phyloP scores from a whole-genome alignment of 2,329 filamentous ascomycete genomes.

The Exophiala bonariae region DNA sequence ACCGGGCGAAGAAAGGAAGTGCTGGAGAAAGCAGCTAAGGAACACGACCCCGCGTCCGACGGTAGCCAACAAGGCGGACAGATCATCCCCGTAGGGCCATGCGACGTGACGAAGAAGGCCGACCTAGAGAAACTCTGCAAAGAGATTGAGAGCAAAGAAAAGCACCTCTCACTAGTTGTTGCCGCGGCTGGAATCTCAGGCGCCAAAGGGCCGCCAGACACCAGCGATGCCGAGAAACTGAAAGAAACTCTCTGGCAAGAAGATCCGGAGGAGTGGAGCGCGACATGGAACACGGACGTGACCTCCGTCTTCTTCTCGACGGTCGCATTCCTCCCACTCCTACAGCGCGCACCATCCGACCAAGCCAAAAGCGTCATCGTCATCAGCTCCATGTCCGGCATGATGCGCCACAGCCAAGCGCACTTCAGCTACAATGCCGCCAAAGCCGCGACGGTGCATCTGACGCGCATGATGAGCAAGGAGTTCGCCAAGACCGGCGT shows the following conservation, averaged over 20 bases:
- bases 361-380: conserved; percentile 50
- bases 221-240: conserved; percentile 53
- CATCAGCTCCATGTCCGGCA: conserved; percentile 68
- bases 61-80: conserved; percentile 40
- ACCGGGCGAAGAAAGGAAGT: conserved; percentile 31
- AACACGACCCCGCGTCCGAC: conserved; percentile 32
- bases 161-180: conserved; percentile 65
- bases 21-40: conserved; percentile 42
- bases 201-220: conserved; percentile 58
- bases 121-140: conserved; percentile 57
- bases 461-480: conserved; percentile 63
- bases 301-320: conserved; percentile 70
- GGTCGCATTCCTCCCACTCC: conserved; percentile 65
- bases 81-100: conserved; percentile 56
- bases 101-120: conserved; percentile 62
- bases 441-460: conserved; percentile 65
- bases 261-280: conserved; percentile 65
- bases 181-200: conserved; percentile 67
- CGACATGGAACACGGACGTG: conserved; percentile 70
- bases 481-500: conserved; percentile 73
- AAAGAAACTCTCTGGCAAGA: conserved; percentile 64
- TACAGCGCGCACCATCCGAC: conserved; percentile 60
- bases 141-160: conserved; percentile 59
- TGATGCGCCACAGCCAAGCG: conserved; percentile 71
- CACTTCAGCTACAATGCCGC: conserved; percentile 71